A percentile compares a stretch with the other conserved stretches of the same genome.
Conservation (phyloP, 208 protist genomes). For the Leishmania gerbilli region DNA sequence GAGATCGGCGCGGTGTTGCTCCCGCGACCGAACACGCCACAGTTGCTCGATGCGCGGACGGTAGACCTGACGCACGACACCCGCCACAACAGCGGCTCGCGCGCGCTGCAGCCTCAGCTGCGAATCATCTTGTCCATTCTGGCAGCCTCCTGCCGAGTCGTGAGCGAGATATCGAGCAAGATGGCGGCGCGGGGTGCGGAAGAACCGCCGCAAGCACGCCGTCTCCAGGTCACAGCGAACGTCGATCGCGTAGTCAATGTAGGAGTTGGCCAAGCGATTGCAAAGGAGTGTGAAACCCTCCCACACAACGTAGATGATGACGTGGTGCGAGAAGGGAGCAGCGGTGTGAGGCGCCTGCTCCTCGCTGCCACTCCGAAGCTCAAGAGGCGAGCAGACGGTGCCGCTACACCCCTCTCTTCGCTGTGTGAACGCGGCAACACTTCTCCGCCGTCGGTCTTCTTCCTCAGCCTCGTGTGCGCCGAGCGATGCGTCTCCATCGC, state of each 20-base stretch:
- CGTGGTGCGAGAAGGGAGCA: neutral
- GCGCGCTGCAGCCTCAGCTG: neutral
- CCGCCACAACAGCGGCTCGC: constrained; percentile 8
- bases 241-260: constrained; percentile 43
- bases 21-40: constrained; percentile 26
- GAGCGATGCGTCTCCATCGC: constrained; percentile 32
- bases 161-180: neutral
- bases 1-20: constrained; percentile 14
- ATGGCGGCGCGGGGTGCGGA: constrained; percentile 49
- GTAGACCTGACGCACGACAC: constrained; percentile 24
- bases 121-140: neutral
- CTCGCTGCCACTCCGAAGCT: neutral
- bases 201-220: constrained; percentile 60
- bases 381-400: neutral
- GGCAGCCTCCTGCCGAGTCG: neutral
- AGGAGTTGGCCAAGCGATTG: constrained; percentile 9
- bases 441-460: constrained; percentile 8
- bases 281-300: constrained; percentile 59
- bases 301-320: constrained; percentile 47
- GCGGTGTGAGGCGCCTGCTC: neutral
- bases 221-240: constrained; percentile 48
- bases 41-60: constrained; percentile 40
- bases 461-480: constrained; percentile 48
- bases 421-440: neutral
- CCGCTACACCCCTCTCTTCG: no score